Percentiles rank a stretch among this genome's conserved stretches.
phyloP scores from a whole-genome alignment of 108 stramenopile genomes.

The Licmophora abbreviata region DNA sequence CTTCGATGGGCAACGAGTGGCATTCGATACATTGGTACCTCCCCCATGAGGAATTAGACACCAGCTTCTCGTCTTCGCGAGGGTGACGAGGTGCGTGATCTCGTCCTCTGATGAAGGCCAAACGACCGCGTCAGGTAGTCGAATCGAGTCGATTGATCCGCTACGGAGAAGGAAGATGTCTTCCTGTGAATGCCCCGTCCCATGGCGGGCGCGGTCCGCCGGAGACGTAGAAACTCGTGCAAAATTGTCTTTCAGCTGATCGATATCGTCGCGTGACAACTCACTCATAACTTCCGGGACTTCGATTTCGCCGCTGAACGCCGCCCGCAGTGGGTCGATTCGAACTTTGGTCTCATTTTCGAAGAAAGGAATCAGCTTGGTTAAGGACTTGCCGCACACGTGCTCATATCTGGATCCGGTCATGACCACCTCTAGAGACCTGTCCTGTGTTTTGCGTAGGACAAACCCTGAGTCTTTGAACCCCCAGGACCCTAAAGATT shows the following conservation, averaged over 20 bases:
- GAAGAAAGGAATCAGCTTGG: conserved; percentile 64
- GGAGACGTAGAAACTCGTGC: conserved; percentile 21
- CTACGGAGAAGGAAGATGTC: conserved; percentile 68
- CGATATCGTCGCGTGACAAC: conserved; percentile 1
- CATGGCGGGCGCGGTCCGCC: conserved; percentile 59
- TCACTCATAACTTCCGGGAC: conserved; percentile 1
- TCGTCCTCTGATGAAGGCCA: conserved; percentile 57
- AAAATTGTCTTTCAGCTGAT: neutral
- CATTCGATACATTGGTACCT: conserved; percentile 86
- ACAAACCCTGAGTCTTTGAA: conserved; percentile 73
- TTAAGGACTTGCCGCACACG: conserved; percentile 43
- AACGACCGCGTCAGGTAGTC: conserved; percentile 78
- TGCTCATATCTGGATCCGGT: conserved; percentile 59
- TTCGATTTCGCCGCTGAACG: conserved; percentile 13
- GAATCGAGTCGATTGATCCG: conserved; percentile 24
- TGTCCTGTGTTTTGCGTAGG: conserved; percentile 25
- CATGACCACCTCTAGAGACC: conserved; percentile 55
- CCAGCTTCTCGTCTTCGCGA: conserved; percentile 44
- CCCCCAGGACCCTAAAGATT: conserved; percentile 83
- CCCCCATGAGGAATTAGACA: conserved; percentile 94
- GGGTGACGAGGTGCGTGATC: conserved; percentile 39
- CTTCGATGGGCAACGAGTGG: conserved; percentile 63
- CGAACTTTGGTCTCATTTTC: conserved; percentile 56
- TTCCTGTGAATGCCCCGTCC: conserved; percentile 80
- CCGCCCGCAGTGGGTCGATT: conserved; percentile 36